These are phyloP conservation scores for Drechslera avenae DNA, from an alignment of 2,329 filamentous ascomycete species.

Conservation along the genomic window DNA sequence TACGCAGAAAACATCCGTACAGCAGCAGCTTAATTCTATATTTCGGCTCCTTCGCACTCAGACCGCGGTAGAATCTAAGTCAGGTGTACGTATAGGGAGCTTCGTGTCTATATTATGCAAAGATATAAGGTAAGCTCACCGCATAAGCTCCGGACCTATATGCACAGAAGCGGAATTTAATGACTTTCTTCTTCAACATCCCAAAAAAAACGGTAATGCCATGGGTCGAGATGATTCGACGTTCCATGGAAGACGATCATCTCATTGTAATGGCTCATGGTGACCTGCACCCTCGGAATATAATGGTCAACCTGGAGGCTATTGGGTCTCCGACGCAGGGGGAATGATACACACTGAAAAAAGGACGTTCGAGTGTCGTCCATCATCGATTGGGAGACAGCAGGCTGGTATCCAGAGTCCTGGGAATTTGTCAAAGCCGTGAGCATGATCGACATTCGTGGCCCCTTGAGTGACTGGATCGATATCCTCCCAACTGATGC, in stretches of 20 bases:
- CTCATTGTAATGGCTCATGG: constrained; percentile 1
- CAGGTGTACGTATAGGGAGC: not conserved
- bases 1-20: not conserved
- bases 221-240: not conserved
- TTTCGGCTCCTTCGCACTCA: not conserved
- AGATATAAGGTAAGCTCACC: not conserved
- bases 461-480: not conserved
- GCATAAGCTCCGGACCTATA: not conserved
- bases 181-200: not conserved
- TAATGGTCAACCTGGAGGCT: not conserved
- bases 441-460: not conserved
- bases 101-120: not conserved
- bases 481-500: not conserved
- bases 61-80: not conserved
- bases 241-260: not conserved
- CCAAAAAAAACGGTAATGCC: not conserved
- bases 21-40: not conserved
- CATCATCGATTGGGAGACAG: not conserved
- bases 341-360: not conserved
- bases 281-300: constrained; percentile 1
- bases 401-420: not conserved
- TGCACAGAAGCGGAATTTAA: not conserved
- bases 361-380: not conserved
- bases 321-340: not conserved
- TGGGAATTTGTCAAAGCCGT: constrained; percentile 1